Conservation (phyloP, 2,329 filamentous ascomycete species). For the Ophiognomonia clavigignenti-juglandacearum region DNA sequence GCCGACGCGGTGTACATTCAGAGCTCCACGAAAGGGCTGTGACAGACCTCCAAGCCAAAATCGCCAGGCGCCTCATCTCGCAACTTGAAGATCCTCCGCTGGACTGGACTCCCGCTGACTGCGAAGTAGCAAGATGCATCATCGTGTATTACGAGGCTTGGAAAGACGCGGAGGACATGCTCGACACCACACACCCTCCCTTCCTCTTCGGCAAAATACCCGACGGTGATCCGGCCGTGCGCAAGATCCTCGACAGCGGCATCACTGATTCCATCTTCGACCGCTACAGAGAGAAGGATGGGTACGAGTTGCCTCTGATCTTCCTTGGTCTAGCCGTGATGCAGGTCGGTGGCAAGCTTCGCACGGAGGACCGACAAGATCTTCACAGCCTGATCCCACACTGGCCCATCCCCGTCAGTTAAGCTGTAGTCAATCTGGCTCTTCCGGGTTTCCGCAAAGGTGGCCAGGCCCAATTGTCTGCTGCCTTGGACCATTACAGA, state of each 20-base stretch:
- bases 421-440: neutral
- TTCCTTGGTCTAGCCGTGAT: slow-evolving; percentile 21
- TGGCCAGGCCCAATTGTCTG: slow-evolving; percentile 19
- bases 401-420: too few species aligned
- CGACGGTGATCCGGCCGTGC: neutral
- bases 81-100: too few species aligned
- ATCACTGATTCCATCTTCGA: slow-evolving; percentile 7
- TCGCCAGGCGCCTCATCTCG: too few species aligned
- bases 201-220: neutral
- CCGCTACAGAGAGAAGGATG: neutral
- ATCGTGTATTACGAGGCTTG: neutral
- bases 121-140: too few species aligned
- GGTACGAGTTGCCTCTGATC: slow-evolving; percentile 24
- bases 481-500: slow-evolving; percentile 20
- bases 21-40: too few species aligned
- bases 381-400: slow-evolving; percentile 13
- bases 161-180: neutral
- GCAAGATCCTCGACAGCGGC: slow-evolving; percentile 8
- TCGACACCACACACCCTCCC: too few species aligned
- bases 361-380: slow-evolving; percentile 16
- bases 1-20: too few species aligned
- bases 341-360: slow-evolving; percentile 19
- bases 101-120: too few species aligned
- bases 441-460: slow-evolving; percentile 17
- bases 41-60: too few species aligned